Evolutionary conservation across 2,329 filamentous ascomycete genomes (phyloP), one percentile per base, ranked within the genome.

Genomic region (Aspergillus udagawae): DNA sequence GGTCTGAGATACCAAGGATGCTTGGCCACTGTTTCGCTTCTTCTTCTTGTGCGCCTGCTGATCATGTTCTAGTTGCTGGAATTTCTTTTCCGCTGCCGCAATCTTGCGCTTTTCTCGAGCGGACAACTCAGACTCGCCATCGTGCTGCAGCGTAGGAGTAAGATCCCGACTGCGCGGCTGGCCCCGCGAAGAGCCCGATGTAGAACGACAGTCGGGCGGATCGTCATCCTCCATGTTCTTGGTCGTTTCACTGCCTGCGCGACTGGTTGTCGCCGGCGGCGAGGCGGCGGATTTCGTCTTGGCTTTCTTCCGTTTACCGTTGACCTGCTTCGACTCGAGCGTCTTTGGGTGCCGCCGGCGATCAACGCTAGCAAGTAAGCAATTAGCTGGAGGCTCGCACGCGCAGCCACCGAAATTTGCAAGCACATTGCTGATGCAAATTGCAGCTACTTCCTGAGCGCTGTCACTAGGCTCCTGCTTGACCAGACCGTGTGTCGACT

Each of bases 61-160:
- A 58, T 86, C 82, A 50, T 81, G 77, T 63, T 86, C 84, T 60
- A 85, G 75, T 63, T 84, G 80, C 60, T 84, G 80, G 60, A 86
- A 86, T 57, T 86, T 80, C 61, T 83, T 83, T 64, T 87, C 84
- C 45, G 83, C 82, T 55, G 84, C 83, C 54, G 83, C 82, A 49
- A 87, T 78, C 70, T 87, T 87, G 57, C 84, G 82, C 65, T 80
- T 80, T 63, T 87, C 85, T 4, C 85, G 79, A 59, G 83, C 84
- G 1, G 85, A 86, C 60, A 86, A 75, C 60, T 84, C 84, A 1
- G 77, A 69, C 10, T 77, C 73, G 52, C 74, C 69, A 45, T 76
- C 71, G 7, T 77, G 80, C 61, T 80, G 79, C 10, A 77, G 77
- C 51, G 80, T 82, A 1, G 85, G 85, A 5, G 84, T 87, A 49